These are phyloP conservation scores for Phoma sp. DNA, from an alignment of 2,329 filamentous ascomycete species.

Conservation along the genomic window DNA sequence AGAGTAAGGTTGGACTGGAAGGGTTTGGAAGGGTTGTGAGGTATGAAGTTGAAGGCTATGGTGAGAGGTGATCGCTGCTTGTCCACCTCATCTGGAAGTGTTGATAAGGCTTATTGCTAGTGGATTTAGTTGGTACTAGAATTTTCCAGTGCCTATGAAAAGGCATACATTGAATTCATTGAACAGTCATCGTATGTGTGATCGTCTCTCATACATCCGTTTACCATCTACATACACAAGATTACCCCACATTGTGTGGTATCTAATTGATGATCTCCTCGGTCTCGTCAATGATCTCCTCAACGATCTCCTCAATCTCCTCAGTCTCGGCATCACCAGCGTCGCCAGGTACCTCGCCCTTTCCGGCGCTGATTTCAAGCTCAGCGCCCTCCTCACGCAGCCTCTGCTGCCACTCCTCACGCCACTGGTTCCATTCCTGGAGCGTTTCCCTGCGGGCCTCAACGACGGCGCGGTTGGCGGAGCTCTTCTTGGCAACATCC, in stretches of 20 bases:
- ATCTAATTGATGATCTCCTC: conserved; percentile 71
- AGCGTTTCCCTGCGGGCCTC: conserved; percentile 83
- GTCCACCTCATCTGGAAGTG: too few species aligned
- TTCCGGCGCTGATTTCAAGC: conserved; percentile 63
- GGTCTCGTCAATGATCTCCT: conserved; percentile 86
- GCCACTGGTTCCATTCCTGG: conserved; percentile 88
- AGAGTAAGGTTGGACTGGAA: conserved; percentile 2
- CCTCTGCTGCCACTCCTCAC: conserved; percentile 73
- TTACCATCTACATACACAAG: conserved; percentile 4
- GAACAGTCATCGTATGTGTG: not conserved
- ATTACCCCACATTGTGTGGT: not conserved
- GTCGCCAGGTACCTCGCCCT: conserved; percentile 46
- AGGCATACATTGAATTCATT: not conserved
- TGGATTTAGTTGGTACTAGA: too few species aligned
- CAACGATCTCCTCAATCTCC: conserved; percentile 77
- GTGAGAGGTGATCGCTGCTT: not conserved
- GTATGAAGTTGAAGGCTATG: not conserved
- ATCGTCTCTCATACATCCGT: conserved; percentile 9
- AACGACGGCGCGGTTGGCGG: conserved; percentile 91
- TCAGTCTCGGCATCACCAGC: conserved; percentile 59
- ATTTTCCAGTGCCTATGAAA: too few species aligned
- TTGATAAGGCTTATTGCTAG: too few species aligned
- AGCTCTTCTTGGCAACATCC: conserved; percentile 90
- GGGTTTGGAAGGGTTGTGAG: not conserved
- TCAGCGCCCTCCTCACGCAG: conserved; percentile 62